Evolutionary conservation across 768 basidiomycete genomes (phyloP), one percentile per base, ranked within the genome.

Genomic region (Paxillus involutus): DNA sequence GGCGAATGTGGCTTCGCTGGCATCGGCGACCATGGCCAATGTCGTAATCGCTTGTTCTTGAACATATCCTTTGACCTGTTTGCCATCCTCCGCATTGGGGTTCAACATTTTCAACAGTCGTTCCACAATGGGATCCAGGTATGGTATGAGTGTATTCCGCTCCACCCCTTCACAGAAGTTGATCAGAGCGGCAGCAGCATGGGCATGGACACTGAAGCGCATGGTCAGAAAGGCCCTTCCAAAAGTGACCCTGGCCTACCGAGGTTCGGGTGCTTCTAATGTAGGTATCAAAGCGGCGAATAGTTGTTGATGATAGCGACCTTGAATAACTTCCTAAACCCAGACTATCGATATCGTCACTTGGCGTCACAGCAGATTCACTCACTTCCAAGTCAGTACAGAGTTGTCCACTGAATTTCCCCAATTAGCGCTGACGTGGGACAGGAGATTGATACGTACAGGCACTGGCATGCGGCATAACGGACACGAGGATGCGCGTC

Each of bases 81-180:
- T 74, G 69, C 74, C 47, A 42, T 79, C 72, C 0, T 75, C 78
- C 7, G 71, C 63, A 0, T 63, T 63, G 1, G 86, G 86, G 53
- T 85, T 81, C 40, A 90, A 75, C 3, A 90, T 73, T 57, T 81
- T 84, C 12, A 75, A 48, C 52, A 72, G 44, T 0, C 87, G 80
- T 60, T 85, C 84, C 29, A 95, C 87, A 59, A 93, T 86, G 0
- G 83, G 79, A 49, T 92, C 91, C 16, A 95, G 81, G 67, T 89
- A 92, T 0, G 89, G 88, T 0, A 87, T 61, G 10, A 91, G 79
- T 1, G 82, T 85, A 21, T 88, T 81, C 14, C 83, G 79, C 59
- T 84, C 86, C 35, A 91, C 89, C 35, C 91, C 89, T 66, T 94
- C 88, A 68, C 91, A 94, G 73, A 94, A 94, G 67, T 94, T 95